These are phyloP conservation scores for Nitzschia palea DNA, from an alignment of 108 stramenopile species.

Conservation along the genomic window DNA sequence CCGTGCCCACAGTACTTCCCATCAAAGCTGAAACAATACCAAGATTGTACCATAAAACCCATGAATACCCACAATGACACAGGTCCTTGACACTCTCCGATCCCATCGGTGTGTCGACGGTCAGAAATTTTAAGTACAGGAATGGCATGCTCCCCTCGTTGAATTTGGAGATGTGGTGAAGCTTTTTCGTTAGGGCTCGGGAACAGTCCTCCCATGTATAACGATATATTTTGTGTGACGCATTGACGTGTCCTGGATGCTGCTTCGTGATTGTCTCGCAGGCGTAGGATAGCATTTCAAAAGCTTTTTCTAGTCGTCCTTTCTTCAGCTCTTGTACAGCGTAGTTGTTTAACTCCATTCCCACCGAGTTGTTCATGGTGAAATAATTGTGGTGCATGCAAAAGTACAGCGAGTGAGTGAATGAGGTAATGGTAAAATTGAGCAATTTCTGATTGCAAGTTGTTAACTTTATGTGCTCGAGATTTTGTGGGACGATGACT, in stretches of 20 bases:
- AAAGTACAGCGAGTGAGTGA: too few relatives aligned
- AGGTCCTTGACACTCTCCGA: background rate
- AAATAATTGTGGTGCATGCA: too few relatives aligned
- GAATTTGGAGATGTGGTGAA: background rate
- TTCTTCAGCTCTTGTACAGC: conserved; percentile 15
- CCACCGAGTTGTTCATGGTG: conserved; percentile 9
- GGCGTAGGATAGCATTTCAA: conserved; percentile 7
- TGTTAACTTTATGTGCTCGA: too few relatives aligned
- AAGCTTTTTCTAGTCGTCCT: conserved; percentile 2
- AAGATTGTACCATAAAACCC: conserved; percentile 27
- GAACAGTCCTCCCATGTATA: conserved; percentile 23
- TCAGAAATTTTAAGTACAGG: conserved; percentile 16
- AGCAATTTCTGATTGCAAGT: too few relatives aligned
- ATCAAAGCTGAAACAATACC: conserved; percentile 17
- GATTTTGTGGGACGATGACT: too few relatives aligned
- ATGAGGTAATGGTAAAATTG: too few relatives aligned
- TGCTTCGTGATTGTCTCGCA: conserved; percentile 5
- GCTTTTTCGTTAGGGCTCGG: conserved; percentile 1
- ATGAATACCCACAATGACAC: conserved; percentile 13
- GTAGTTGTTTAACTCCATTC: conserved; percentile 19
- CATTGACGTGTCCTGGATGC: background rate
- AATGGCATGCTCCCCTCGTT: conserved; percentile 14
- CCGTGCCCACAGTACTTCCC: background rate
- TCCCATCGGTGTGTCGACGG: conserved; percentile 1
- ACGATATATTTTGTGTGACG: conserved; percentile 7